Evolutionary conservation across 176 grass and related monocot genomes (phyloP).

Genomic region (Elaeis guineensis): DNA sequence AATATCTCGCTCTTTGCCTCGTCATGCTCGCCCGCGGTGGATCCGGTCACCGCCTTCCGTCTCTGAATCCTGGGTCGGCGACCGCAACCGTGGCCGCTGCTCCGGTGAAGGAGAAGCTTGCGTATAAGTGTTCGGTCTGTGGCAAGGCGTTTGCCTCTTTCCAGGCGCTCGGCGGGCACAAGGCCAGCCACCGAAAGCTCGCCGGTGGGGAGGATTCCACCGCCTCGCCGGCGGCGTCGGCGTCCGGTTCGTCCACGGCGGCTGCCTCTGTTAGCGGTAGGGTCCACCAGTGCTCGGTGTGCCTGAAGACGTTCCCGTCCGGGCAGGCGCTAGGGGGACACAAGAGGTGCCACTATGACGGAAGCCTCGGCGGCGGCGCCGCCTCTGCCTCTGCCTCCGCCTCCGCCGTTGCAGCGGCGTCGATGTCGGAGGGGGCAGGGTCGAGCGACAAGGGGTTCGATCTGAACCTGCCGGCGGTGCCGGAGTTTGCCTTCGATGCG

Average conservation of each 20-base stretch:
- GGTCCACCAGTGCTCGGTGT: constrained; percentile 83
- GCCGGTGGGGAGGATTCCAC: constrained; percentile 37
- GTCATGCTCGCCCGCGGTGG: constrained; percentile 79
- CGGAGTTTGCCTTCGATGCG: constrained; percentile 39
- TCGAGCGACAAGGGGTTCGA: constrained; percentile 69
- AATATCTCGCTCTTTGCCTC: constrained; percentile 87
- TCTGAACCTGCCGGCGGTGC: constrained; percentile 73
- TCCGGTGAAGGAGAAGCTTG: constrained; percentile 2
- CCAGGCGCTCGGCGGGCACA: constrained; percentile 94
- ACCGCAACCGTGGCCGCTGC: constrained; percentile 3
- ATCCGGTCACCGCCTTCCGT: neutral
- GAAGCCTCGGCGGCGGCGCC: constrained; percentile 20
- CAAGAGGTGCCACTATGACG: constrained; percentile 97
- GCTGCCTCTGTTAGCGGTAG: constrained; percentile 11
- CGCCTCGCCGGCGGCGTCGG: constrained; percentile 28
- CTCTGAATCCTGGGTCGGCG: neutral
- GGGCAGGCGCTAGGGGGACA: constrained; percentile 93
- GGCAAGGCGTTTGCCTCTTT: constrained; percentile 85
- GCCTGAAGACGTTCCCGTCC: constrained; percentile 72
- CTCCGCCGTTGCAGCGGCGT: neutral
- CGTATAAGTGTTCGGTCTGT: constrained; percentile 81
- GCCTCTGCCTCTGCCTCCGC: neutral
- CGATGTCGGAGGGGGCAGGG: constrained; percentile 48
- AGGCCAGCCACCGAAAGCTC: constrained; percentile 77
- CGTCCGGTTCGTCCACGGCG: constrained; percentile 19